Evolutionary conservation across 805 yeast species (phyloP), one percentile per base, ranked within the genome.

Genomic region (Metschnikowia hibisci): DNA sequence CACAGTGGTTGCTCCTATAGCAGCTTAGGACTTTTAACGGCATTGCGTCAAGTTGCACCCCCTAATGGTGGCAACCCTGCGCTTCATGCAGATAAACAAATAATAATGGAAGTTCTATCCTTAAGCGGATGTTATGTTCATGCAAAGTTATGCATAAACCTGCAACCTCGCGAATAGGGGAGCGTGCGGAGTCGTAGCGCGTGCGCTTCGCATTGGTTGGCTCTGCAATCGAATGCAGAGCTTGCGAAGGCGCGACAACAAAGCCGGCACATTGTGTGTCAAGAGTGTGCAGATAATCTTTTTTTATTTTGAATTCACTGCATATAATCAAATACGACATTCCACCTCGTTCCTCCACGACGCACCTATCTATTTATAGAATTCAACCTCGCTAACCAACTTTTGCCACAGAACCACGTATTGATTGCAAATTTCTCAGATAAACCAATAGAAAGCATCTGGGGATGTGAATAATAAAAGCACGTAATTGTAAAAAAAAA

Each of bases 151-250:
- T 15, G 31, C 25, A 30, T 22, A n/a, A 8, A 13, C 20, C 11
- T 26, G 22, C 39, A 15, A 6, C 22, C n/a, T 25, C 23, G 31
- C 31, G 16, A 34, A 26, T 34, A 34, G 39, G 31, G 31, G 39
- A 26, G 30, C 39, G 39, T 16, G 31, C 31, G 39, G 20, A 26
- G 31, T 15, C 13, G 6, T 14, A 22, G 28, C n/a, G 26, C 27
- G 37, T 34, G 29, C 27, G 31, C 39, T 35, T 27, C 32, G 32
- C 39, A 35, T 35, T 35, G 39, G 39, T 23, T 35, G 39, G 16
- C 28, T 13, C 39, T 27, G 39, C 32, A n/a, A 35, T 16, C 5
- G 32, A 35, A 35, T 27, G 39, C 39, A 35, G 13, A n/a, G n/a
- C 25, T 10, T 9, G 13, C 25, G 28, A 22, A 20, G 15, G 32